Evolutionary conservation across 176 grass and related monocot species (phyloP).

Genomic region (Aegilops tauschii): DNA sequence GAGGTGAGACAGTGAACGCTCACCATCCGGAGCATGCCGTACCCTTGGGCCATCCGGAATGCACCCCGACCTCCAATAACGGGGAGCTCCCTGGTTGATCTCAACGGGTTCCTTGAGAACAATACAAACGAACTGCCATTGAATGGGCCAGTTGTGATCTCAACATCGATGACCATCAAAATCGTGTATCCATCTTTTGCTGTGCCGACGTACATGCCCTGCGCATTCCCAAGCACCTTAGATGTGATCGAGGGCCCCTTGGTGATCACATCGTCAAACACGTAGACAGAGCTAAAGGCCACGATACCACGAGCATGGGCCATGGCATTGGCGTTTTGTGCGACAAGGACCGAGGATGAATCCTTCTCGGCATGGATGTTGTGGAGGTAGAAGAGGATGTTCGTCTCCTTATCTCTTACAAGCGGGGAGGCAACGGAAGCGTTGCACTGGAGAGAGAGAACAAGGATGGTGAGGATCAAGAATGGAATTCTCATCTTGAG

Average conservation of each 20-base stretch:
- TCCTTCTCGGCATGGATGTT: not conserved
- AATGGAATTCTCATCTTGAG: not conserved
- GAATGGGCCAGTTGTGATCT: slow-evolving; percentile 21
- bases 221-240: slow-evolving; percentile 6
- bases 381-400: not conserved
- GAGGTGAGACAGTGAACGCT: not conserved
- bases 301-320: slow-evolving; percentile 1
- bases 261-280: not conserved
- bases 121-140: not conserved
- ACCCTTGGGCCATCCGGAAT: slow-evolving; percentile 51
- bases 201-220: not conserved
- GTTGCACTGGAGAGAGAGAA: not conserved
- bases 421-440: not conserved
- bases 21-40: slow-evolving; percentile 24
- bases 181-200: slow-evolving; percentile 1
- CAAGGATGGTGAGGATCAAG: not conserved
- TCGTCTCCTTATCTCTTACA: not conserved
- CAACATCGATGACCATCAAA: not conserved
- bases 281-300: slow-evolving; percentile 5
- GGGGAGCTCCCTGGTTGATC: slow-evolving; percentile 39
- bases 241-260: not conserved
- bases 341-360: not conserved
- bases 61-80: slow-evolving; percentile 50
- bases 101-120: not conserved
- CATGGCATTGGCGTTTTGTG: not conserved